Evolutionary conservation across 305 asterid genomes (phyloP).

Genomic region (Nicotiana rustica): DNA sequence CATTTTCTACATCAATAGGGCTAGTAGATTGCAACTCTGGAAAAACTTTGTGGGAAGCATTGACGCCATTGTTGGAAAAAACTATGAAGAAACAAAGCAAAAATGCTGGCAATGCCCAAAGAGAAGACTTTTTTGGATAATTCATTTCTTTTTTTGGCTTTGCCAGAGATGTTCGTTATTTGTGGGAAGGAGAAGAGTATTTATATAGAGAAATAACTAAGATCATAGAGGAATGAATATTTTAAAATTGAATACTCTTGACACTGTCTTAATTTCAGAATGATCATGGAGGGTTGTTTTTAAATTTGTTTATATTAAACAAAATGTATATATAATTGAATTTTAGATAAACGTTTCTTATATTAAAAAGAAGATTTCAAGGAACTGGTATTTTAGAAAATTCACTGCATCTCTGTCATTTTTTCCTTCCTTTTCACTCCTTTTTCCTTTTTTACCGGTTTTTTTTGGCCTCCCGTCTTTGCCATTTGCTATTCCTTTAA

Average conservation of each 20-base stretch:
- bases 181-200: neutral
- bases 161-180: neutral
- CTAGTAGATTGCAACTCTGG: slow-evolving; percentile 32
- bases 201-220: neutral
- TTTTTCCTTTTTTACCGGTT: too few species aligned
- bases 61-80: slow-evolving; percentile 33
- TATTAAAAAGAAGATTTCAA: neutral
- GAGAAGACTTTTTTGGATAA: neutral
- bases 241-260: neutral
- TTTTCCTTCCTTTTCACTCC: neutral
- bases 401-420: neutral
- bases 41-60: slow-evolving; percentile 45
- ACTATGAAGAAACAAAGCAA: slow-evolving; percentile 10
- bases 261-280: neutral
- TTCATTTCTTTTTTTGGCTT: neutral
- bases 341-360: neutral
- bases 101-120: slow-evolving; percentile 3
- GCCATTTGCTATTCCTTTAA: too few species aligned
- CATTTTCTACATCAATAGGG: slow-evolving; percentile 18
- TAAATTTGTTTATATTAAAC: neutral
- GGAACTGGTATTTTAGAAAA: neutral
- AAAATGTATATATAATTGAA: neutral
- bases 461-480: too few species aligned
- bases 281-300: neutral
- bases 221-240: neutral